These are phyloP conservation scores for Aspergillus campestris DNA, from an alignment of 495 filamentous ascomycete genomes.

Conservation along the genomic window DNA sequence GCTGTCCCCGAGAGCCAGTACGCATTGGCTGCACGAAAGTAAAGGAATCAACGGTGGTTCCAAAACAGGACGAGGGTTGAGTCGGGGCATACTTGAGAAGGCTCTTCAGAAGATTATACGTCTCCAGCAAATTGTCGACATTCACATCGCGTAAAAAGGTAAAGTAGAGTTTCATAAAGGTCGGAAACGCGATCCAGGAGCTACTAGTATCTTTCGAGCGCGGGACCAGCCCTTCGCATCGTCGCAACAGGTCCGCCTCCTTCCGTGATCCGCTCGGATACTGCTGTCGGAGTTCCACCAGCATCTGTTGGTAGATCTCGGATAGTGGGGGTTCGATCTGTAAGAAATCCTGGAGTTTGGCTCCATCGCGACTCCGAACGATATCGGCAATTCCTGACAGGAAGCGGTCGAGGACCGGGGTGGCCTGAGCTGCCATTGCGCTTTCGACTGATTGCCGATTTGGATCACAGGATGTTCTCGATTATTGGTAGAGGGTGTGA, in stretches of 20 bases:
- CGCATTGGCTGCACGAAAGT: conserved; percentile 47
- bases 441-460: too few relatives aligned
- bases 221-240: conserved; percentile 48
- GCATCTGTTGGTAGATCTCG: conserved; percentile 58
- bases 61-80: not conserved
- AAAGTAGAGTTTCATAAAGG: conserved; percentile 72
- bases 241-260: conserved; percentile 48
- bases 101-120: conserved; percentile 63
- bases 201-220: conserved; percentile 51
- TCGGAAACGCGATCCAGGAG: conserved; percentile 65
- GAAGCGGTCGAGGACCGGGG: conserved; percentile 48
- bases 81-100: conserved; percentile 54
- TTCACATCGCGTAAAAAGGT: conserved; percentile 71
- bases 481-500: too few relatives aligned
- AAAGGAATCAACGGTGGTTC: too few relatives aligned
- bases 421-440: conserved; percentile 22
- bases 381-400: conserved; percentile 45
- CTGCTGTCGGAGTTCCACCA: conserved; percentile 49
- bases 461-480: too few relatives aligned
- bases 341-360: conserved; percentile 47
- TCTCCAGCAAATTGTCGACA: conserved; percentile 61
- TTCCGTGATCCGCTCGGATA: conserved; percentile 44
- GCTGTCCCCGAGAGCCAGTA: conserved; percentile 70
- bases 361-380: conserved; percentile 45
- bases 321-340: conserved; percentile 58